Evolutionary conservation across 2,329 filamentous ascomycete genomes (phyloP), one percentile per base, ranked within the genome.

Genomic region (Xylariales sp.): DNA sequence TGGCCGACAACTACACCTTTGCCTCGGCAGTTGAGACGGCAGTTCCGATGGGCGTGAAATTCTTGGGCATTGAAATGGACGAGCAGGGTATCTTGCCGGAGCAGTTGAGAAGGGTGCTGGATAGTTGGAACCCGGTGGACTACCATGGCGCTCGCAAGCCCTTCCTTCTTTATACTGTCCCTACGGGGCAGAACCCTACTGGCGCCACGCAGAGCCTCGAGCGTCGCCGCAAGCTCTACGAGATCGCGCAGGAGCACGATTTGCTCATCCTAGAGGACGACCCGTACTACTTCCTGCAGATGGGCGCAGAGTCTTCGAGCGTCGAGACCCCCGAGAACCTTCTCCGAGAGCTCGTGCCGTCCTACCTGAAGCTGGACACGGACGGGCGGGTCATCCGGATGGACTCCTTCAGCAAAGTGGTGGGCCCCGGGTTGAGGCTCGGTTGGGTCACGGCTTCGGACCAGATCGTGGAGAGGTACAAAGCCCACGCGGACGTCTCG

Each of bases 221-320:
- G 44, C 69, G 83, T 37, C 70, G 83, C 37, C 71, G 67, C 48
- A 76, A 70, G 18, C 69, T 87, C 40, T 86, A 87, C 62, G 69
- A 67, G 35, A 66, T 86, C 14, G 77, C 76, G 6, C 81, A 83
- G 56, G 84, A 84, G 61, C 82, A 88, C 57, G 80, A 87, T 54
- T 49, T 86, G 37, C 77, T 75, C 59, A 83, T 87, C 53, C 60
- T 87, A 43, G 83, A 87, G 63, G 83, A 87, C 51, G 83, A 87
- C 47, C 83, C 83, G 3, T 87, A 87, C 62, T 87, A 85, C 60
- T 87, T 86, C 66, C 69, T 87, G 28, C 83, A 87, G 50, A 77
- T 81, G 66, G 37, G 31, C 1, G n/a, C n/a, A 10, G 7, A 16
- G 16, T 17, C 16, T 28, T 5, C 16, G 13, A 10, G 16, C 25